Evolutionary conservation across 225 moss, liverwort and hornwort genomes (phyloP).

Genomic region (Polytrichum formosum): DNA sequence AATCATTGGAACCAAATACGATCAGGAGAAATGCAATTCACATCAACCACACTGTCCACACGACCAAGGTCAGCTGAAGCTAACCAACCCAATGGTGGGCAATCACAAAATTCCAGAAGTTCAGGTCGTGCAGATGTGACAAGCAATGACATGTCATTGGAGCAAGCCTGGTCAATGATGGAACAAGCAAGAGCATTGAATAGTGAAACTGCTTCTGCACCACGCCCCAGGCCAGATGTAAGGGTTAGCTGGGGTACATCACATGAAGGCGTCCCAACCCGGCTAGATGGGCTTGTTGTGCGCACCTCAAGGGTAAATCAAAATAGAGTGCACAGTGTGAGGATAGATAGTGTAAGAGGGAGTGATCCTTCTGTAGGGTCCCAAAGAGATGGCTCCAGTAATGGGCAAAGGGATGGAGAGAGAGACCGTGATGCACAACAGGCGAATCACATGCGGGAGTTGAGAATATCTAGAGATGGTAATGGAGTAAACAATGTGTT

Average conservation of each 20-base stretch:
- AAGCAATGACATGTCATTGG: slow-evolving; percentile 38
- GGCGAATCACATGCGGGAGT: slow-evolving; percentile 19
- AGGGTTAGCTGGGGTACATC: slow-evolving; percentile 30
- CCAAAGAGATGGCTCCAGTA: slow-evolving; percentile 35
- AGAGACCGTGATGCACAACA: slow-evolving; percentile 32
- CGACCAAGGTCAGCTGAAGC: slow-evolving; percentile 36
- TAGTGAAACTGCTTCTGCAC: slow-evolving; percentile 36
- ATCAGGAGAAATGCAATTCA: slow-evolving; percentile 72
- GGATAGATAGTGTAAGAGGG: slow-evolving; percentile 31
- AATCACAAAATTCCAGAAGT: slow-evolving; percentile 24
- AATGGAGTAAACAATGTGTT: slow-evolving; percentile 19
- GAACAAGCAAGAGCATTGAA: slow-evolving; percentile 62
- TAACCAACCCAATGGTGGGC: slow-evolving; percentile 26
- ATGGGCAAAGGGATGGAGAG: slow-evolving; percentile 27
- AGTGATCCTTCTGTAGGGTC: slow-evolving; percentile 28
- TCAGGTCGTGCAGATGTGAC: slow-evolving; percentile 22
- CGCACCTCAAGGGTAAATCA: slow-evolving; percentile 30
- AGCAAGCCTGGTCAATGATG: slow-evolving; percentile 81
- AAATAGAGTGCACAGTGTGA: slow-evolving; percentile 30
- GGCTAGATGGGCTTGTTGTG: slow-evolving; percentile 5
- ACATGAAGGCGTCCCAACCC: slow-evolving; percentile 25
- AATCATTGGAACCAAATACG: slow-evolving; percentile 74
- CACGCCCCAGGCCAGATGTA: slow-evolving; percentile 23
- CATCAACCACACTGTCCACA: slow-evolving; percentile 26
- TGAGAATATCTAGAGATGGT: slow-evolving; percentile 30